phyloP scores from a whole-genome alignment of 306 rosid genomes.

The Argentina anserina region DNA sequence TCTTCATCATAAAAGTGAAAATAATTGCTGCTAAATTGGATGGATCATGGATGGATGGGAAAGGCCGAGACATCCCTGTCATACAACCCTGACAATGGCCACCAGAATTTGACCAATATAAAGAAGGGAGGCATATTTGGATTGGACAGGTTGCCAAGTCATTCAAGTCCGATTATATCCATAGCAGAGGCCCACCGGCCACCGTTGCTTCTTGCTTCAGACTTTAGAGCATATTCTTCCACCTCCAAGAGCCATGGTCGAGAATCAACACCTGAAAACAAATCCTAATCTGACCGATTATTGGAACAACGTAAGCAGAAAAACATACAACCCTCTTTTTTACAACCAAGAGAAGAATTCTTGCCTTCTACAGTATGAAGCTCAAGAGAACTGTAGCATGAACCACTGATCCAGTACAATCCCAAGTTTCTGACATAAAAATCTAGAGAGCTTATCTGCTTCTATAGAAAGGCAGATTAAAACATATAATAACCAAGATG shows the following conservation, averaged over 20 bases:
- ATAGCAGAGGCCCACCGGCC: background rate
- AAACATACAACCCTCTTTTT: background rate
- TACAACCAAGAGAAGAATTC: background rate
- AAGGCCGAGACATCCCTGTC: too few species aligned
- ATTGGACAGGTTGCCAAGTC: background rate
- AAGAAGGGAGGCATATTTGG: too few species aligned
- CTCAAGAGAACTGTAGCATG: background rate
- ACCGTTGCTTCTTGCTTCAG: too few species aligned
- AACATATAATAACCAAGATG: background rate
- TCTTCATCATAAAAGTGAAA: too few species aligned
- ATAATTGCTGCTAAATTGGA: too few species aligned
- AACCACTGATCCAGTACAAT: background rate
- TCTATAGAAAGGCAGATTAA: background rate
- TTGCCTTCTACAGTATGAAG: too few species aligned
- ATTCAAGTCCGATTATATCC: background rate
- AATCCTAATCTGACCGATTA: background rate
- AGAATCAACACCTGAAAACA: background rate
- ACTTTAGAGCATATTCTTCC: background rate
- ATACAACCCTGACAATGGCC: too few species aligned
- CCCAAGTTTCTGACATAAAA: background rate
- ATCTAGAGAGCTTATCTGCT: background rate
- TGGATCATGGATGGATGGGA: too few species aligned
- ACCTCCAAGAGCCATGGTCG: background rate
- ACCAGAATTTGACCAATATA: too few species aligned
- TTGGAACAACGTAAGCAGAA: background rate